Base-by-base conservation (phyloP, 495 filamentous ascomycete genomes). In the Xylaria curta region DNA sequence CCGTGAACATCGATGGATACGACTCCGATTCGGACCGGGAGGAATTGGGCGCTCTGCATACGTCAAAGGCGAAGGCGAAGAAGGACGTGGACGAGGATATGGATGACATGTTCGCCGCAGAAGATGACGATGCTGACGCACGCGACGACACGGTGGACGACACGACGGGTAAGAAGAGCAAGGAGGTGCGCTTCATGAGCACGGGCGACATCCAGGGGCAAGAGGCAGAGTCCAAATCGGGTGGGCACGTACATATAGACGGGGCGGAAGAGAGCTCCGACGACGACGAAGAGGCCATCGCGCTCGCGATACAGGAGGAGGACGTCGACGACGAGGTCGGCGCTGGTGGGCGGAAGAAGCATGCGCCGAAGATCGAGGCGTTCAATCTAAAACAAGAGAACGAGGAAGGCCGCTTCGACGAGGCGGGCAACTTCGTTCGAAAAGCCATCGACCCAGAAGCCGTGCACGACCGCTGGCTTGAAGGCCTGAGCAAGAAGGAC, bases 21-120 rank as follows among this genome's bases (percentile, higher is more conserved):
- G 95, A 98, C 66, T 95, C 91, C 0, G 96, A 99, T 80, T 96
- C 92, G 40, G 95, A 95, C 10, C 94, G 94, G 68, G 96, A 98
- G 73, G 79, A 76, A 66, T 72, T 75, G 24, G 80, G 80, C 62
- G 74, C 71, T 0, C 72, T 73, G 51, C 75, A 72, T 31, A 54
- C 70, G 47, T 61, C 69, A 49, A 83, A 84, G 49, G 73, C 83
- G 26, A 82, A 85, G 21, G 79, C 78, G 10, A 78, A 78, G 24
- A 81, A 79, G 26, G 87, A 84, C 0, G 87, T 89, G 13, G 91
- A 93, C 38, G 91, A 94, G 68, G 90, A 92, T 8, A 87, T 89
- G 70, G 85, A 90, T n/a, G 95, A 98, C 79, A 98, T 98, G 94
- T 98, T 98, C 83, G 95, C 91, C 0, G 93, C 90, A 62, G 76